Percentiles rank a stretch among this genome's conserved stretches.
Evolutionary conservation across 2,329 filamentous ascomycete genomes (phyloP).

Genomic region (Aureobasidium sp.): DNA sequence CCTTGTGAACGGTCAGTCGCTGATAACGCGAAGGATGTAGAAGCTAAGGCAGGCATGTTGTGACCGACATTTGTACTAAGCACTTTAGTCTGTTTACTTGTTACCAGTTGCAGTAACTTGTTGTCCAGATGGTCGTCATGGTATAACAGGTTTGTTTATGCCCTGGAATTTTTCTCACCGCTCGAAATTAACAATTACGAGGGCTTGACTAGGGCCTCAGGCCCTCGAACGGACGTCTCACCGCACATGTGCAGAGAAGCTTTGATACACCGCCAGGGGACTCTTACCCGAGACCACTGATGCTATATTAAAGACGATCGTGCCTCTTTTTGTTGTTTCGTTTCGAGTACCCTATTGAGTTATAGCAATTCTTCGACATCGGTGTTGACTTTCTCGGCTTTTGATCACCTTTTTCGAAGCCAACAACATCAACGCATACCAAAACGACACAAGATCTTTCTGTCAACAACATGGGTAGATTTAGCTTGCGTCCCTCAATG

Average conservation of each 20-base stretch:
- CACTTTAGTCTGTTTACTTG: background rate
- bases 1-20: background rate
- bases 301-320: background rate
- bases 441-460: background rate
- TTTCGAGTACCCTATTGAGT: background rate
- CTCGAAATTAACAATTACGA: constrained; percentile 9
- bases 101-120: background rate
- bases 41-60: background rate
- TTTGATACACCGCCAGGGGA: constrained; percentile 5
- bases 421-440: background rate
- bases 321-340: background rate
- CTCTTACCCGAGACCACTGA: background rate
- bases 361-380: background rate
- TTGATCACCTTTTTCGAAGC: background rate
- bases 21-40: background rate
- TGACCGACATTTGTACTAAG: background rate
- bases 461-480: background rate
- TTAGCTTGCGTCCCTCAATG: constrained; percentile 9
- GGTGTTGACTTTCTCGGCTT: background rate
- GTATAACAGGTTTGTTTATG: background rate
- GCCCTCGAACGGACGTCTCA: constrained; percentile 3
- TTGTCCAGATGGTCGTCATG: background rate
- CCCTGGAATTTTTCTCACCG: background rate
- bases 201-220: constrained; percentile 3
- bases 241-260: background rate